Evolutionary conservation across 2,329 filamentous ascomycete species (phyloP), one percentile per base, ranked within the genome.

Genomic region (Paecilomyces variotii): DNA sequence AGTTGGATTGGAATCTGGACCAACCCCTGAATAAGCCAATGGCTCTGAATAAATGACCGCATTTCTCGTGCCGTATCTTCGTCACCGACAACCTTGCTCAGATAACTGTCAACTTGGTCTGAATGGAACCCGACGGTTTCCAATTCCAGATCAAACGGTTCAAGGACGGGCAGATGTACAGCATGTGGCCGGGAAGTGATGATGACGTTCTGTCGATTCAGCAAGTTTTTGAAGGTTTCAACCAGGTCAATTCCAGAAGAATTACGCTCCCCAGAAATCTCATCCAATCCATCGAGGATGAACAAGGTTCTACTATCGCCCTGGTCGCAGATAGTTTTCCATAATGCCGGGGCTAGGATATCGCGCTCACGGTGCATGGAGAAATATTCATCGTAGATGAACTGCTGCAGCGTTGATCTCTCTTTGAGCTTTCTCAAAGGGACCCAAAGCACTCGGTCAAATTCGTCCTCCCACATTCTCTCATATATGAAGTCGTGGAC

Each of bases 1-100:
- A 80, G 65, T 55, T 74, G 75, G 58, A 79, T 75, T 0, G 76
- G 78, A 50, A 79, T 78, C n/a, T 70, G 74, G 2, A 75, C 67
- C 28, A 79, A 68, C 4, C 62, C 67, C 54, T 72, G 62, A 9
- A 79, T 65, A 5, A 75, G 62, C 57, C 26, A 55, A 59, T 72
- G 70, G 0, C 57, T 5, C 52, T 72, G 3, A 6, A 79, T 64
- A 49, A 76, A 79, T 3, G 60, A 57, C 30, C 64, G 56, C 12
- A 79, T 64, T 5, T 71, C 56, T 19, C 62, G 11, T 14, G 59
- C 57, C 11, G 55, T 62, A 14, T 55, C 35, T 50, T 32, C 7
- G 26, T 57, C 45, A 2, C 25, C 26, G 28, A 53, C 51, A 55
- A 62, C 57, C n/a, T 60, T 63, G 57, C 67, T 11, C 1, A 77